Percentiles rank a stretch among this genome's conserved stretches.
Evolutionary conservation across 1,284 basidiomycete species (phyloP).

Genomic region (Abortiporus biennis): DNA sequence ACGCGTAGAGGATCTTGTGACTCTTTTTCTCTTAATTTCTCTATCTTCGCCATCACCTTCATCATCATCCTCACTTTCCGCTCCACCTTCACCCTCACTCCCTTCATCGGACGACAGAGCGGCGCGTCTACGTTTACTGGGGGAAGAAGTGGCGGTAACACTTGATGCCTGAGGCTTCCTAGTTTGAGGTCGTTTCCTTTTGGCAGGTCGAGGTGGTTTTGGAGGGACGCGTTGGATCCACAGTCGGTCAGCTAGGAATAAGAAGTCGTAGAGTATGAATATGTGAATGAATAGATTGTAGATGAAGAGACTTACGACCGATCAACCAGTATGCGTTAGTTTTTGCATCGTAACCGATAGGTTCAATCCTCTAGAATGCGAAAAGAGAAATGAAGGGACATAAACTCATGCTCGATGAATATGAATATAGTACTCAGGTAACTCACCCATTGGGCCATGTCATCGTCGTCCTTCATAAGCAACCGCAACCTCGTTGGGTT

Average conservation of each 20-base stretch:
- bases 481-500: conserved; percentile 58
- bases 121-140: no score
- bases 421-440: no score
- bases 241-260: conserved; percentile 61
- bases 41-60: no score
- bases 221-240: conserved; percentile 79
- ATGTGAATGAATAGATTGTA: no score
- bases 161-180: conserved; percentile 13
- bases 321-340: conserved; percentile 87
- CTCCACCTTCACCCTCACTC: no score
- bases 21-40: no score
- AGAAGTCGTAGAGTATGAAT: conserved; percentile 6
- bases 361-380: conserved; percentile 66
- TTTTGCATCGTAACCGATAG: conserved; percentile 80
- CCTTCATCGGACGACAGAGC: no score
- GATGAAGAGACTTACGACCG: conserved; percentile 49
- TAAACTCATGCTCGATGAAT: neutral
- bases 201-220: conserved; percentile 40
- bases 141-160: no score
- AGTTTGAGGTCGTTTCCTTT: conserved; percentile 44
- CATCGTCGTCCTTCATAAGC: conserved; percentile 74
- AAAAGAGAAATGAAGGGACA: conserved; percentile 3
- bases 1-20: no score
- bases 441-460: conserved; percentile 73
- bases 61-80: no score